Conservation (phyloP, 257 asterid species). For the Perilla frutescens region DNA sequence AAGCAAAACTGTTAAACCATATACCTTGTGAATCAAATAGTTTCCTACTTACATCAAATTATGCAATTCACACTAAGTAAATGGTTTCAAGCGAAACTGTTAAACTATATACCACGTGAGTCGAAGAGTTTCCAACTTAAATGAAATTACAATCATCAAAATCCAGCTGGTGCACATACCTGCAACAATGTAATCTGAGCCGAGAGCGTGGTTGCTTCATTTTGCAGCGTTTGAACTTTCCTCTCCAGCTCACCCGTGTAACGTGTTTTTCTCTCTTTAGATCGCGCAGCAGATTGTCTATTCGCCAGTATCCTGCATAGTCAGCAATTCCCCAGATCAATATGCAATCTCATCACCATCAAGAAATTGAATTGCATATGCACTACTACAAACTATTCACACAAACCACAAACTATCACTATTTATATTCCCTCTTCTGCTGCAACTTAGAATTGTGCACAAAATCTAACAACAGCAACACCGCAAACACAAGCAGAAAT, state of each 20-base stretch:
- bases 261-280: slow-evolving; percentile 85
- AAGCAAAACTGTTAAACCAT: too few relatives aligned
- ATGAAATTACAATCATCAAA: not conserved
- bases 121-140: not conserved
- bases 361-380: not conserved
- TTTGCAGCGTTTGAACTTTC: slow-evolving; percentile 94
- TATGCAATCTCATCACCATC: slow-evolving; percentile 18
- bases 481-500: not conserved
- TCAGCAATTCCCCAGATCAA: slow-evolving; percentile 6
- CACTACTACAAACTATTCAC: not conserved
- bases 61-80: too few relatives aligned
- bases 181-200: slow-evolving; percentile 90
- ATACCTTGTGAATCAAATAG: too few relatives aligned
- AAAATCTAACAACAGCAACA: not conserved
- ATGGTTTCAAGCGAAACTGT: too few relatives aligned
- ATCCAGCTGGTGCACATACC: slow-evolving; percentile 41
- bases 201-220: slow-evolving; percentile 89
- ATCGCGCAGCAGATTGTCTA: slow-evolving; percentile 96
- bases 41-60: too few relatives aligned
- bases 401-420: slow-evolving; percentile 1
- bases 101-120: too few relatives aligned
- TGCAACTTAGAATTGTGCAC: slow-evolving; percentile 10
- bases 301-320: slow-evolving; percentile 84
- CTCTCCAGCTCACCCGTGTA: slow-evolving; percentile 89
- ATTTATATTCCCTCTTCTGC: not conserved